Evolutionary conservation across 148 eudicot species (phyloP), one percentile per base, ranked within the genome.

Genomic region (Vaccinium corymbosum): DNA sequence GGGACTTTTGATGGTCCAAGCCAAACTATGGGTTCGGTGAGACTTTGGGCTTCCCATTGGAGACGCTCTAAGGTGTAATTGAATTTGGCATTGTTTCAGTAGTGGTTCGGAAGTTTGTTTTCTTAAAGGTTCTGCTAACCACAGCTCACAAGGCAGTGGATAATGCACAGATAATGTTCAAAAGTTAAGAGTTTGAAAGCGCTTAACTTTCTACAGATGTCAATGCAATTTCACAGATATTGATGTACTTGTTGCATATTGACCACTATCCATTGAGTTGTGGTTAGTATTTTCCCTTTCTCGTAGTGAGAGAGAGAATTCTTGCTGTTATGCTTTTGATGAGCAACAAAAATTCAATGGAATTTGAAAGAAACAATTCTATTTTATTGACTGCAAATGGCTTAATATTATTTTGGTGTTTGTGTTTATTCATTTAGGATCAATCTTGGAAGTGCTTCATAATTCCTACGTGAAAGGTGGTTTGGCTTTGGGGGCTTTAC

Each of bases 391-490:
- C 73, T 38, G 53, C 74, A 5, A 22, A 25, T 29, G 25, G 35
- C 32, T 42, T n/a, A 20, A 81, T n/a, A 73, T 17, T 25, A 29
- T 51, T 57, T 76, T 71, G 42, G 32, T 15, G 25, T 86, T 29
- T 85, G 38, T 73, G 75, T 87, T 83, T 55, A 20, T 42, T 83
- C 81, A 55, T 83, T 74, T 71, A 96, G 98, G 98, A 78, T 87
- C 94, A 72, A 4, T 94, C 11, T 86, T 92, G 92, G 97, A 93
- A 81, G 75, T 91, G 38, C 93, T 96, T 84, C 98, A 96, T 82
- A 93, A 93, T 89, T 89, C 97, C 0, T 92, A 94, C 85, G 92
- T 96, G 81, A 94, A 96, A 89, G 97, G 94, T 83, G 93, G 89
- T 82, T 79, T 96, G 82, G 94, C 98, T 86, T 77, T 94, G 88